These are phyloP conservation scores for Saccharomycopsis hybrid DNA, from an alignment of 1,139 yeast species.

Conservation along the genomic window DNA sequence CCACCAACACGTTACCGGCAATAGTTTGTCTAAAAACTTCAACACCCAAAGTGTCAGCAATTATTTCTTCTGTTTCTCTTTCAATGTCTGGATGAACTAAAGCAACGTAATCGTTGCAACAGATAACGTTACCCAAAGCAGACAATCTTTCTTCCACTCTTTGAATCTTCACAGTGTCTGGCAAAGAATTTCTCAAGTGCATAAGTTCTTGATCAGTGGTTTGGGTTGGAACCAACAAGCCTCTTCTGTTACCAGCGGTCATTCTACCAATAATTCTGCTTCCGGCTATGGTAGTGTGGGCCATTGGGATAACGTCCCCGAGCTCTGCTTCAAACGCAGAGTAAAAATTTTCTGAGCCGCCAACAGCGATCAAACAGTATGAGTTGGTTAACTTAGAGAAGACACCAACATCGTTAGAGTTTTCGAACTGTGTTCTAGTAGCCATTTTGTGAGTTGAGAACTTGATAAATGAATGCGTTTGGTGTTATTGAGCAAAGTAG, in stretches of 20 bases:
- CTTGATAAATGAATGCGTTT: too few species aligned
- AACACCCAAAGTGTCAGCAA: slow-evolving; percentile 98
- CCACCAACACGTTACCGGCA: slow-evolving; percentile 96
- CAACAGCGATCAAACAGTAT: slow-evolving; percentile 95
- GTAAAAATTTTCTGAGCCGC: slow-evolving; percentile 97
- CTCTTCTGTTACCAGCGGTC: slow-evolving; percentile 99
- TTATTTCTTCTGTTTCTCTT: slow-evolving; percentile 97
- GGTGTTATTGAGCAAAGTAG: too few species aligned
- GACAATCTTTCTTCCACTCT: slow-evolving; percentile 96
- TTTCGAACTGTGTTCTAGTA: slow-evolving; percentile 74
- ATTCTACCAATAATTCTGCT: slow-evolving; percentile 96
- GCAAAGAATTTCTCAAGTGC: slow-evolving; percentile 94
- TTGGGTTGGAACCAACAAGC: slow-evolving; percentile 92
- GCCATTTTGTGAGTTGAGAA: slow-evolving; percentile 38
- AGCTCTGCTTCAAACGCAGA: slow-evolving; percentile 96
- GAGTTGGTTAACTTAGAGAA: slow-evolving; percentile 95
- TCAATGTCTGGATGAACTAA: slow-evolving; percentile 98
- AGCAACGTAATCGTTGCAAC: slow-evolving; percentile 98
- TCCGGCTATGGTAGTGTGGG: slow-evolving; percentile 96
- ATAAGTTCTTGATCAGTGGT: slow-evolving; percentile 99
- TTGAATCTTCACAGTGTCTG: slow-evolving; percentile 94
- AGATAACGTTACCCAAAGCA: slow-evolving; percentile 95
- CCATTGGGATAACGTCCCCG: slow-evolving; percentile 94
- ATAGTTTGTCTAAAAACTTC: slow-evolving; percentile 99
- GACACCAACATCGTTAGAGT: slow-evolving; percentile 97